These are phyloP conservation scores for Sanghuangporus baumii DNA, from an alignment of 1,284 basidiomycete species.

Conservation along the genomic window DNA sequence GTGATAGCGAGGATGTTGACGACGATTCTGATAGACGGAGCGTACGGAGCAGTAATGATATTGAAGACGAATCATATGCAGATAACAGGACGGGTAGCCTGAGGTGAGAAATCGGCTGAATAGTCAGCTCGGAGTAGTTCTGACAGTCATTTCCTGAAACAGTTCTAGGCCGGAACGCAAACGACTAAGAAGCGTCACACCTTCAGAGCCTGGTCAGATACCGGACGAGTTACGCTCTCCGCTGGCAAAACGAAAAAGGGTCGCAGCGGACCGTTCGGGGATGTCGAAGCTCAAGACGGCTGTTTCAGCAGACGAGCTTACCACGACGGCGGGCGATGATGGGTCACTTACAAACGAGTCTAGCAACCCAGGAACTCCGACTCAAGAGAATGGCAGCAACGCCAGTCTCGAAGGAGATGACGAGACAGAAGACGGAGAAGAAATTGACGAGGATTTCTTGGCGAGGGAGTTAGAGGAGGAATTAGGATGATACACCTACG, in stretches of 20 bases:
- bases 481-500: conserved; percentile 43
- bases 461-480: conserved; percentile 69
- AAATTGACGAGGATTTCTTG: conserved; percentile 67
- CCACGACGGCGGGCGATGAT: conserved; percentile 14
- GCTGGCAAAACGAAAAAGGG: conserved; percentile 69
- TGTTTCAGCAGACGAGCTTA: conserved; percentile 53
- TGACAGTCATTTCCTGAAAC: conserved; percentile 33
- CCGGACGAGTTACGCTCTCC: conserved; percentile 51
- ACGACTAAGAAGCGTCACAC: conserved; percentile 64
- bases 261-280: conserved; percentile 56
- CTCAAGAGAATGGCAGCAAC: conserved; percentile 19
- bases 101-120: conserved; percentile 22
- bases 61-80: conserved; percentile 48
- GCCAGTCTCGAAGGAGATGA: conserved; percentile 30
- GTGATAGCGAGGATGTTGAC: conserved; percentile 50
- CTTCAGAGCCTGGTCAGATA: conserved; percentile 44
- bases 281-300: conserved; percentile 62
- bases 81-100: conserved; percentile 27
- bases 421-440: conserved; percentile 36
- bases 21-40: conserved; percentile 34
- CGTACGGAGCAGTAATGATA: conserved; percentile 34
- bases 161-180: conserved; percentile 51
- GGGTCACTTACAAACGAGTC: conserved; percentile 24
- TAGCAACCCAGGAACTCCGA: conserved; percentile 23
- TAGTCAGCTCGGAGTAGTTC: not conserved